Conservation (phyloP, 179 eudicot genomes). For the Sideroxylon spinosum region DNA sequence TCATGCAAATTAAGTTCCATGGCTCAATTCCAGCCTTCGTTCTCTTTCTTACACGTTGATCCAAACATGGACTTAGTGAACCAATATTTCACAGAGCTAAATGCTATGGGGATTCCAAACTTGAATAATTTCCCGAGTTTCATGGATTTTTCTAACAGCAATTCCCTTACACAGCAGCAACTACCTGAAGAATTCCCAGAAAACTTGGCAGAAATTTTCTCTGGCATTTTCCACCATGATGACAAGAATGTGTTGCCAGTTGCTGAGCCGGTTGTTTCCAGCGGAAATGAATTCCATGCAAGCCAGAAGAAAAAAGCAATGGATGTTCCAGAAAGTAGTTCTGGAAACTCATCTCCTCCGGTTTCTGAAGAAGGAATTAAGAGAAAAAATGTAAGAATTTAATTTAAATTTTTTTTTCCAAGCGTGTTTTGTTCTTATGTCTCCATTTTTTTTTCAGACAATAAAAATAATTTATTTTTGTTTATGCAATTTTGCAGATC, state of each 20-base stretch:
- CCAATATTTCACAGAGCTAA: constrained; percentile 23
- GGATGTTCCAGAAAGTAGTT: constrained; percentile 36
- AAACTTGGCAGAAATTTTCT: constrained; percentile 25
- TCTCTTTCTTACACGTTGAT: constrained; percentile 25
- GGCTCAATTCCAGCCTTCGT: too few species aligned
- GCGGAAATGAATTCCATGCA: constrained; percentile 14
- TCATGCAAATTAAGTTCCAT: too few species aligned
- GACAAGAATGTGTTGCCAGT: constrained; percentile 14
- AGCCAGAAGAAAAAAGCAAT: constrained; percentile 46
- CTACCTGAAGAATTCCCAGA: constrained; percentile 29
- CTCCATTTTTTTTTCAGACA: too few species aligned
- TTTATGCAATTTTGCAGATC: constrained; percentile 23
- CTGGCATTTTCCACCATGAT: constrained; percentile 18
- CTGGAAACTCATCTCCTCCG: constrained; percentile 43
- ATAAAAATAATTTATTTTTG: too few species aligned
- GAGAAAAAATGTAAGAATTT: constrained; percentile 39
- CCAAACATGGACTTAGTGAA: constrained; percentile 32
- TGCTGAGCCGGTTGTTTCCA: too few species aligned
- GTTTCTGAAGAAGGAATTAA: constrained; percentile 28
- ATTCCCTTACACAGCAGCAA: constrained; percentile 25
- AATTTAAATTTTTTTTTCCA: too few species aligned
- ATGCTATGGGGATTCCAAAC: constrained; percentile 15
- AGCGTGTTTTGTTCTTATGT: too few species aligned
- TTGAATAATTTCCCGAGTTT: constrained; percentile 23
- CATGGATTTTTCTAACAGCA: constrained; percentile 27